Conservation (phyloP, 1,139 yeast species). For the Blastobotrys serpentis region DNA sequence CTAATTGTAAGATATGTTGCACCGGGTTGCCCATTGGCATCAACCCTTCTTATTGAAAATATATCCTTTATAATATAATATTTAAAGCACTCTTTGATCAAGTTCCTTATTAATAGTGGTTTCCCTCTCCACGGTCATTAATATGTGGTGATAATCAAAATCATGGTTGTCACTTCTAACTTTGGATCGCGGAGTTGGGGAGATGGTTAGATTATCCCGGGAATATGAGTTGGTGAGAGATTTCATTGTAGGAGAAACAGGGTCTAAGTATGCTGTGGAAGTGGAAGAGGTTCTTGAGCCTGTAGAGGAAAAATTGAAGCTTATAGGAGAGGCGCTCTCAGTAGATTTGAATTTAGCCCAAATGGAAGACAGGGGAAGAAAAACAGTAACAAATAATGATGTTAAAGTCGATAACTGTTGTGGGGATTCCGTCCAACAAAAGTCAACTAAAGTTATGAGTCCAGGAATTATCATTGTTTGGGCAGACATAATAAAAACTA, state of each 20-base stretch:
- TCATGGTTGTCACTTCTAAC: not conserved
- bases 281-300: not conserved
- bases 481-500: conserved; percentile 72
- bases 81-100: not conserved
- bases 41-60: too few species aligned
- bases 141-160: conserved; percentile 14
- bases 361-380: conserved; percentile 78
- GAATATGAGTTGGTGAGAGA: conserved; percentile 1
- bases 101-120: not conserved
- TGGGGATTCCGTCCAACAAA: conserved; percentile 38
- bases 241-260: conserved; percentile 6
- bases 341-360: conserved; percentile 56
- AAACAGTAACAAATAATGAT: conserved; percentile 52
- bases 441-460: conserved; percentile 54
- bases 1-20: too few species aligned
- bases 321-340: conserved; percentile 2
- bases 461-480: conserved; percentile 84
- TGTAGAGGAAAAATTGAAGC: not conserved
- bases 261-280: not conserved
- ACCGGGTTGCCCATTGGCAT: too few species aligned
- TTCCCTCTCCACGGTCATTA: conserved; percentile 17
- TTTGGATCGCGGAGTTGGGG: not conserved
- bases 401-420: conserved; percentile 34
- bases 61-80: too few species aligned
- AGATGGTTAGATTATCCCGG: not conserved